Base-by-base conservation (phyloP, 2,329 filamentous ascomycete species). In the Alternaria brassicicola region DNA sequence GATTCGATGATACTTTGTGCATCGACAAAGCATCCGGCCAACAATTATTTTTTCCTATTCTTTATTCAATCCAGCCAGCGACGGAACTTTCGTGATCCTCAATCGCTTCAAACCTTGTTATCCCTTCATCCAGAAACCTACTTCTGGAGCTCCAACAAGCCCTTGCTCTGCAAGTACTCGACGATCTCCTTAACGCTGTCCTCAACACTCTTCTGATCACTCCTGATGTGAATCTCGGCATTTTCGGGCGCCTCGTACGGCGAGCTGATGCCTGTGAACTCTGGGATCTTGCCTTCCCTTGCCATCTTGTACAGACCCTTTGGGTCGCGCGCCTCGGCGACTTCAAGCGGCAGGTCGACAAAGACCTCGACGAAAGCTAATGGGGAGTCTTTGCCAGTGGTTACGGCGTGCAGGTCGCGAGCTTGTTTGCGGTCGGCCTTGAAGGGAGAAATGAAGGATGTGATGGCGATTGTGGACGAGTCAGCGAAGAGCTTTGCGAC, bases 281-380 rank as follows among this genome's bases (percentile, higher is more conserved):
- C 92, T 80, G 96, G 95, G 80, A 98, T 98, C 78, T 96, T 88
- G 42, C 95, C 95, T 50, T 91, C 89, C 42, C 94, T 84, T 12
- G 95, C 95, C 86, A 97, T 97, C 85, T 97, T 97, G 82, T 99
- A 99, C 60, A 98, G 82, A 5, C 94, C 95, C 87, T 99, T 99
- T 47, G 95, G 95, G 76, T 99, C 95, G 63, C 95, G 88, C 85
- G 94, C 84, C 86, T 98, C 94, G 35, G 95, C 94, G 42, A 95
- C 92, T 79, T 92, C 91, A 67, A 98, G 85, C 13, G 93, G 91
- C 12, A 98, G 88, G 78, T 99, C 93, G 63, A 99, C 89, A 75
- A 88, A 96, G 57, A 98, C 92, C 81, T 99, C 95, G 66, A 99
- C 85, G 76, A 99, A 99, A 9, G 91, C 89, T 56, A 98, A 85